Conservation (phyloP, 2,329 filamentous ascomycete genomes). For the Sporothrix phasma region DNA sequence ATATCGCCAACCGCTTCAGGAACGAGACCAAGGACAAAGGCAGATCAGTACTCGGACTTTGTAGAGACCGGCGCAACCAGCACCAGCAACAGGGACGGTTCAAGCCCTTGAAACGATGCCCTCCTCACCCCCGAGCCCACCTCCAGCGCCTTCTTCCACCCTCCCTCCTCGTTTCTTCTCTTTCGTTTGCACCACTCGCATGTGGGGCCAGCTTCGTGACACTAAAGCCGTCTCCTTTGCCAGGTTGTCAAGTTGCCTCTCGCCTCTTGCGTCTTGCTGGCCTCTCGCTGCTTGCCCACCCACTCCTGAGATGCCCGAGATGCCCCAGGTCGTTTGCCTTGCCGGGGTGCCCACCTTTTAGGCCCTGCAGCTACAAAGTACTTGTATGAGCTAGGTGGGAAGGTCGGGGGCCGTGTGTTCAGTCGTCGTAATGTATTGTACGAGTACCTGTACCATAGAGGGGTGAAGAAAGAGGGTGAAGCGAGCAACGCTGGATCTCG, state of each 20-base stretch:
- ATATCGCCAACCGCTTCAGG: not conserved
- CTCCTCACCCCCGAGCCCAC: not conserved
- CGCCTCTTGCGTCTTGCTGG: not conserved
- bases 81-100: conserved; percentile 1
- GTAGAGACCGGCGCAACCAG: not conserved
- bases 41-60: too few relatives aligned
- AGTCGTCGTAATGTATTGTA: not conserved
- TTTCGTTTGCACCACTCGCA: not conserved
- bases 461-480: not conserved
- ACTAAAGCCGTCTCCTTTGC: not conserved
- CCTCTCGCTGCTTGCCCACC: not conserved
- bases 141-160: not conserved
- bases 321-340: conserved; percentile 2
- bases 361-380: not conserved
- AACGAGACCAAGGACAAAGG: not conserved
- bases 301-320: not conserved
- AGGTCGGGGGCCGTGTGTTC: not conserved
- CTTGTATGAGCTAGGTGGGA: not conserved
- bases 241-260: not conserved
- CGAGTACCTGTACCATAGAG: not conserved
- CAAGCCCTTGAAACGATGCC: conserved; percentile 2
- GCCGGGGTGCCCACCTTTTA: not conserved
- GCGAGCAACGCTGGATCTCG: not conserved
- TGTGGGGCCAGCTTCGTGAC: not conserved
- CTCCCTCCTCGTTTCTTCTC: too few relatives aligned